Evolutionary conservation across 306 rosid genomes (phyloP).

Genomic region (Echinosophora koreensis): DNA sequence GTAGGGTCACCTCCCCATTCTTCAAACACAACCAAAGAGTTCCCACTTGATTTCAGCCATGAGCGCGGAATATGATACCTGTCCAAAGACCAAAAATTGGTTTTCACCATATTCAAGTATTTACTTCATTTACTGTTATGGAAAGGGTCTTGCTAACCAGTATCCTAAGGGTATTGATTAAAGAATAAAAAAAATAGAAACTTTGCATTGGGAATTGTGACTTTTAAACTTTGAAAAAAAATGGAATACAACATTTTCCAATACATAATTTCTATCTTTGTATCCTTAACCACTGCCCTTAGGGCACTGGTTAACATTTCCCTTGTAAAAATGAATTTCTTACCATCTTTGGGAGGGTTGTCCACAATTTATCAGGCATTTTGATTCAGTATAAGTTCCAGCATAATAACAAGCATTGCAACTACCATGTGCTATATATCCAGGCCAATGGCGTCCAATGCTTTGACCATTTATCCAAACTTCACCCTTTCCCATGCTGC

Average conservation of each 20-base stretch:
- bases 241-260: no score
- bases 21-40: constrained; percentile 79
- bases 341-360: constrained; percentile 88
- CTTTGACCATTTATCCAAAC: constrained; percentile 87
- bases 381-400: constrained; percentile 65
- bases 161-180: no score
- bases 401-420: constrained; percentile 72
- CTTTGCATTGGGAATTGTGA: no score
- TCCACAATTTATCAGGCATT: constrained; percentile 71
- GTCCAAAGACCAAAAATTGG: constrained; percentile 21
- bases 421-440: constrained; percentile 62
- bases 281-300: no score
- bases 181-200: no score
- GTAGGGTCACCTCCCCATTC: constrained; percentile 91
- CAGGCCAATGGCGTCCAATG: constrained; percentile 91
- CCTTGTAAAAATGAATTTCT: constrained; percentile 8
- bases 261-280: no score
- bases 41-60: constrained; percentile 83
- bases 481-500: constrained; percentile 87
- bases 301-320: no score
- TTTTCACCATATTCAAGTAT: background rate
- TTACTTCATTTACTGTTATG: background rate
- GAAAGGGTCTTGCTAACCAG: no score
- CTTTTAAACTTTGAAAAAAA: no score
- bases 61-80: constrained; percentile 97